Base-by-base conservation (phyloP, 1,284 basidiomycete genomes). In the Salmacisia buchloeana region DNA sequence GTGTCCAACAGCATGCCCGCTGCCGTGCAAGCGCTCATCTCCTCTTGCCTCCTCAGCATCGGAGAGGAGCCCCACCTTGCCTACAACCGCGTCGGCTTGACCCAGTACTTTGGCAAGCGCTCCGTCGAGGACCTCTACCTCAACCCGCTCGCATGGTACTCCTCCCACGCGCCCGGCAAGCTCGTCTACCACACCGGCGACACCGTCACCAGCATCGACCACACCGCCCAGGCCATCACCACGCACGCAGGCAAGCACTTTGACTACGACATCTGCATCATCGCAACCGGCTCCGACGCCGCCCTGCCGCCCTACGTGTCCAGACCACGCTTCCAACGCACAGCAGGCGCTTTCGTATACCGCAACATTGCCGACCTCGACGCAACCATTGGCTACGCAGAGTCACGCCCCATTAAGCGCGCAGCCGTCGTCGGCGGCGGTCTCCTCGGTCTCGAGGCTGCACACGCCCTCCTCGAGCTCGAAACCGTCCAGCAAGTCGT, bases 201-300 rank as follows among this genome's bases (percentile, higher is more conserved):
- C 60, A 64, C 58, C 18, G 86, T 88, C 33, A 81, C 80, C 4
- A 80, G 79, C 39, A 82, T 88, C 60, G 83, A 85, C 61, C 78
- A 83, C 0, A 77, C 73, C 2, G 73, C 81, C 15, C 84, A 85
- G 65, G 77, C 77, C 2, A 83, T 86, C 13, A 80, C 74, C 59
- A 86, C 84, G 57, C 83, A 75, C 72, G 82, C 84, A 62, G 84
- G 83, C 34, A 81, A 84, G 23, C 72, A 75, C 23, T 82, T 88
- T 71, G 64, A 78, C 39, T 89, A 88, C 72, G 85, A 88, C 72
- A 83, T 84, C 57, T 76, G 74, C 62, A 69, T 80, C 58, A 79
- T 90, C 33, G 86, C 88, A 1, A 89, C 89, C 0, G 89, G 89
- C 2, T 89, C 88, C 0, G 83, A 84, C 33, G 88, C 88, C 0